Evolutionary conservation across 163 green algal species (phyloP).

Genomic region (Chlamydomonas reinhardtii): DNA sequence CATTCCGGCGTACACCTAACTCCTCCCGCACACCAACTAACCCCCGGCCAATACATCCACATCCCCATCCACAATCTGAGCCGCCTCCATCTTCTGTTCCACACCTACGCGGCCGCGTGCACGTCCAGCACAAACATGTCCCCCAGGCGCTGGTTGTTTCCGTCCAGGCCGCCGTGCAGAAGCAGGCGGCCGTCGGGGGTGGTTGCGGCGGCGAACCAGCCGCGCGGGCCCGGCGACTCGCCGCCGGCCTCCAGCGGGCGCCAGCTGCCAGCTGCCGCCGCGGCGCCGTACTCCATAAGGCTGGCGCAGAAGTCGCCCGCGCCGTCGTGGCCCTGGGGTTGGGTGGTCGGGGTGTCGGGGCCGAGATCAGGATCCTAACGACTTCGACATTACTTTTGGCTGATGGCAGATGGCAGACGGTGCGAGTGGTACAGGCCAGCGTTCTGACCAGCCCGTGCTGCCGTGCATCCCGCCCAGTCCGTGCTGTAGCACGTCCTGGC

Average conservation of each 20-base stretch:
- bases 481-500: too few relatives aligned
- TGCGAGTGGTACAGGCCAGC: too few relatives aligned
- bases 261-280: not conserved
- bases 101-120: not conserved
- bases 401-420: too few relatives aligned
- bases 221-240: conserved; percentile 53
- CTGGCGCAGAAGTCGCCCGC: conserved; percentile 63
- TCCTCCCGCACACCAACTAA: too few relatives aligned
- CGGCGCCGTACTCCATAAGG: not conserved
- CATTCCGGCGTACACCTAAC: too few relatives aligned
- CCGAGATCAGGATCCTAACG: too few relatives aligned
- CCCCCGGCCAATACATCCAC: too few relatives aligned
- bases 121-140: conserved; percentile 66
- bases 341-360: too few relatives aligned
- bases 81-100: not conserved
- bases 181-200: conserved; percentile 44
- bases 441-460: too few relatives aligned
- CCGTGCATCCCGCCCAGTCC: too few relatives aligned
- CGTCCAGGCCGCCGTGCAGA: conserved; percentile 67
- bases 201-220: conserved; percentile 64
- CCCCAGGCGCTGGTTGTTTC: conserved; percentile 59
- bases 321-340: conserved; percentile 48
- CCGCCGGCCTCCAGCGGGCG: conserved; percentile 30
- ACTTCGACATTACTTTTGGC: too few relatives aligned
- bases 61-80: not conserved